Conservation (phyloP, 2,329 filamentous ascomycete species). For the Coniochaeta sp. region DNA sequence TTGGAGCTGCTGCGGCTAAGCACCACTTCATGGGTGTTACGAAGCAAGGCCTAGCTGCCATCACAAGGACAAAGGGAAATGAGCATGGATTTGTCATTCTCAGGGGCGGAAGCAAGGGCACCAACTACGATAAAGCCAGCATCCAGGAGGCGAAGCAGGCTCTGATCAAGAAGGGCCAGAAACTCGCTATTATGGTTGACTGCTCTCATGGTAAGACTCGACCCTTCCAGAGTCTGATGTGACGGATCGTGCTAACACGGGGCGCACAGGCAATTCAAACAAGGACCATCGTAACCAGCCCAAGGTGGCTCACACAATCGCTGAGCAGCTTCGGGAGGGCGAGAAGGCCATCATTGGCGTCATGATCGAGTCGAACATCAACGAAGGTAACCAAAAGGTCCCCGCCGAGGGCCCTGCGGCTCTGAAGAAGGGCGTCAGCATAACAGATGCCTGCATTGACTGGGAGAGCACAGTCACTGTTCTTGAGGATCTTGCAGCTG, state of each 20-base stretch:
- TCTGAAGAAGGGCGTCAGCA: slow-evolving; percentile 84
- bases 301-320: slow-evolving; percentile 75
- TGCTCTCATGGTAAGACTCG: slow-evolving; percentile 76
- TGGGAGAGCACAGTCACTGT: slow-evolving; percentile 81
- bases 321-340: slow-evolving; percentile 78
- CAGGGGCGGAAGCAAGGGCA: slow-evolving; percentile 81
- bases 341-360: slow-evolving; percentile 88
- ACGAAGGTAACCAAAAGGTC: slow-evolving; percentile 84
- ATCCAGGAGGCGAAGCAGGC: slow-evolving; percentile 73
- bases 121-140: slow-evolving; percentile 86
- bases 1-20: slow-evolving; percentile 74
- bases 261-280: slow-evolving; percentile 71
- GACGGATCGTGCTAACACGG: not conserved
- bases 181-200: slow-evolving; percentile 92
- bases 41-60: slow-evolving; percentile 92
- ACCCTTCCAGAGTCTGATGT: not conserved
- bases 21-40: slow-evolving; percentile 99
- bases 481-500: slow-evolving; percentile 77
- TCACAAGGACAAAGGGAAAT: slow-evolving; percentile 88
- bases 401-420: slow-evolving; percentile 70
- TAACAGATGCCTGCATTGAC: slow-evolving; percentile 92
- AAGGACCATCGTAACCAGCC: slow-evolving; percentile 98
- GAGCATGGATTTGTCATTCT: slow-evolving; percentile 97
- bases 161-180: slow-evolving; percentile 73
- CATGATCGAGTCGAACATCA: slow-evolving; percentile 98